A percentile compares a stretch with the other conserved stretches of the same genome.
phyloP scores from a whole-genome alignment of 306 rosid species.

The Luffa acutangula region DNA sequence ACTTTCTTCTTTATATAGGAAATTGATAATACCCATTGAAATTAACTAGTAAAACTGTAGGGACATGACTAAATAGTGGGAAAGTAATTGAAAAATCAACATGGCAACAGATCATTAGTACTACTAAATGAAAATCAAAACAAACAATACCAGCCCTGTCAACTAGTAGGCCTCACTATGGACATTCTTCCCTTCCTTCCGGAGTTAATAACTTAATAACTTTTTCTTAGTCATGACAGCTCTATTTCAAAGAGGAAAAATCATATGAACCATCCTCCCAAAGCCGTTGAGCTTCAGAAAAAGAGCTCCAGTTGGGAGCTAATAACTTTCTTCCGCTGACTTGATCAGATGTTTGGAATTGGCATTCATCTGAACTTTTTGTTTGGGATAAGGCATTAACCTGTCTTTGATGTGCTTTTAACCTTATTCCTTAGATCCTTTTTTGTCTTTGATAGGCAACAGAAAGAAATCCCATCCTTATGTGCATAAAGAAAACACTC shows the following conservation, averaged over 20 bases:
- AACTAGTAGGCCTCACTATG: not conserved
- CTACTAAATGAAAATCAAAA: not conserved
- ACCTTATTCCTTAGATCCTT: not conserved
- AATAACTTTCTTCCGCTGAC: not conserved
- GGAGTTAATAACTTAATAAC: not conserved
- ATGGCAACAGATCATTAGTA: not conserved
- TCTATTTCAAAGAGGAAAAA: not conserved
- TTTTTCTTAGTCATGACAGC: not conserved
- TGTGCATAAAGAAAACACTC: not conserved
- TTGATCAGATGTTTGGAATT: not conserved
- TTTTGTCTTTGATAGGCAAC: not conserved
- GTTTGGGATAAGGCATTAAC: not conserved
- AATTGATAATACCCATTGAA: not conserved
- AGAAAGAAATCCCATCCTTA: not conserved
- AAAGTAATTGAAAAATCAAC: not conserved
- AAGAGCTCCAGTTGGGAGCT: not conserved
- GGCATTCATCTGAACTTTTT: not conserved
- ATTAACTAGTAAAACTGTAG: not conserved
- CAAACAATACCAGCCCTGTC: not conserved
- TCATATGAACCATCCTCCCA: not conserved
- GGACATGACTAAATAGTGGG: not conserved
- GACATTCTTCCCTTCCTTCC: not conserved
- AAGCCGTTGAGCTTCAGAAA: not conserved
- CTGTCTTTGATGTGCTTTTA: not conserved
- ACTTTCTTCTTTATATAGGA: not conserved